phyloP scores from a whole-genome alignment of 768 basidiomycete genomes.

The Fibroporia radiculosa region DNA sequence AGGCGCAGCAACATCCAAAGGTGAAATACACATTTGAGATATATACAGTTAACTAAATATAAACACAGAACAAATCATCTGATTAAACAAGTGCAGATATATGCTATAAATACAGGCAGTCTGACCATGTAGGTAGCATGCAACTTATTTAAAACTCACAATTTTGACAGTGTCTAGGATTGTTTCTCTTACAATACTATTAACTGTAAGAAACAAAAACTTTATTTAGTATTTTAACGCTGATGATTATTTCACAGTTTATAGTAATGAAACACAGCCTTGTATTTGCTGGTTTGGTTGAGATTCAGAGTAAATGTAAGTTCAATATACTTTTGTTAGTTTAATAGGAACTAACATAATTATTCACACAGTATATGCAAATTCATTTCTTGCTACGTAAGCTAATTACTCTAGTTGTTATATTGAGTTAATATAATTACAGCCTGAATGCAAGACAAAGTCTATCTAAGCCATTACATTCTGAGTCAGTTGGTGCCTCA shows the following conservation, averaged over 20 bases:
- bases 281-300: slow-evolving; percentile 13
- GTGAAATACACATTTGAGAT: not conserved
- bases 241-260: not conserved
- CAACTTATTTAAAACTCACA: not conserved
- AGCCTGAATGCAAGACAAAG: too few species aligned
- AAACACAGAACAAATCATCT: not conserved
- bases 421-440: too few species aligned
- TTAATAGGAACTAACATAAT: not conserved
- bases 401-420: too few species aligned
- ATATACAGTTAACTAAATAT: not conserved
- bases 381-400: slow-evolving; percentile 12
- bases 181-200: not conserved
- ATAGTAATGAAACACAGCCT: slow-evolving; percentile 8
- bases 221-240: not conserved
- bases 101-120: not conserved
- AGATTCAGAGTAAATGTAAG: slow-evolving; percentile 14
- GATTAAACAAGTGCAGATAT: not conserved
- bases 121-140: not conserved
- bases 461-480: too few species aligned
- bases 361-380: slow-evolving; percentile 8
- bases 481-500: too few species aligned
- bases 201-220: not conserved
- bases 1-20: not conserved
- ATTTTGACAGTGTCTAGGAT: not conserved
- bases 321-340: not conserved